Evolutionary conservation across 1,284 basidiomycete genomes (phyloP), one percentile per base, ranked within the genome.

Genomic region (Exobasidium rhododendri): DNA sequence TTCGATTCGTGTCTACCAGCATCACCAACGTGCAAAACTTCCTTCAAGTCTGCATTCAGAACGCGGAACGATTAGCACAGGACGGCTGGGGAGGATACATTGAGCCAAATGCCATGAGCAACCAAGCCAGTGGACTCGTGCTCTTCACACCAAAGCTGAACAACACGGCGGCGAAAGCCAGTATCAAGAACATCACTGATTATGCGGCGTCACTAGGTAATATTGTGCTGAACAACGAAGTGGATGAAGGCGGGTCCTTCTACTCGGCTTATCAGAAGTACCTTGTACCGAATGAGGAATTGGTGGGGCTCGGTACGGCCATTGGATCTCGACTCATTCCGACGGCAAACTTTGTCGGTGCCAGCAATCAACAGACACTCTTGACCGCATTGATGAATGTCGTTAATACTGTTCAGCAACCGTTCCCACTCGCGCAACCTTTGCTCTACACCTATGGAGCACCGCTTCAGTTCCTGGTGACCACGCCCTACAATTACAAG

Each of bases 291-390:
- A 50, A 50, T 31, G 47, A 50, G 22, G 47, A 50, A 31, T 7
- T 50, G 24, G 47, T 50, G 7, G 47, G 47, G 7, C 20, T 50
- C 7, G 47, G 47, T 31, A 50, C 47, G 7, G 47, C 47, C 14
- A 50, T 50, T 50, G 47, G 47, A 24, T 50, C 47, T 10, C 7
- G 47, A 50, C 22, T 50, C 7, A 50, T 50, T 26, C 47, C 47
- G 14, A 7, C 20, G 20, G 20, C 7, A 24, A 50, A 50, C 7
- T 7, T 50, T 50, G 20, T 20, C 20, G 7, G 7, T 26, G 7
- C 47, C 7, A 31, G 24, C 10, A 7, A 50, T 31, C 47, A 7
- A n/a, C 43, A 44, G 43, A 44, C 43, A n/a, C 43, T 44, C 43
- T 22, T 44, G 14, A n/a, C 14, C 43, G 43, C 43, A 14, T 22